Conservation (phyloP, 768 basidiomycete genomes). For the Hericium rajendrae region DNA sequence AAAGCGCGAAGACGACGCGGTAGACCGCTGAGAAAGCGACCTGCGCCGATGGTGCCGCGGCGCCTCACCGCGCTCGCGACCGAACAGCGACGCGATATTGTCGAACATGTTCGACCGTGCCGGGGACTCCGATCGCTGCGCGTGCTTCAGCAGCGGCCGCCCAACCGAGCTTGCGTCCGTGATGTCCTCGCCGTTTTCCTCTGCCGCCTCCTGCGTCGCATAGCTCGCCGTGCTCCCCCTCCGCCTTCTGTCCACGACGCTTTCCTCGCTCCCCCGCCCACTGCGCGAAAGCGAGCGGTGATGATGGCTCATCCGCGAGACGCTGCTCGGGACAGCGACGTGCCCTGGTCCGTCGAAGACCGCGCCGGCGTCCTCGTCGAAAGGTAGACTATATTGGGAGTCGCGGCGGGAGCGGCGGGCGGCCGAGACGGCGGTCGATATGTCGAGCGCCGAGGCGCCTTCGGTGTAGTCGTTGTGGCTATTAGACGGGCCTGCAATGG, state of each 20-base stretch:
- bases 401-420: slow-evolving; percentile 48
- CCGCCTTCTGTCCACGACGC: slow-evolving; percentile 1
- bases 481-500: slow-evolving; percentile 5
- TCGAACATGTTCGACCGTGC: slow-evolving; percentile 40
- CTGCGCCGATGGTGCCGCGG: slow-evolving; percentile 31
- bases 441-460: slow-evolving; percentile 71
- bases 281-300: slow-evolving; percentile 29
- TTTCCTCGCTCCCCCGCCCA: slow-evolving; percentile 36
- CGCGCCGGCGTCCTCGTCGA: slow-evolving; percentile 48
- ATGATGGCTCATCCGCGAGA: slow-evolving; percentile 52
- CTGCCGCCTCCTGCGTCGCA: slow-evolving; percentile 7
- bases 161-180: slow-evolving; percentile 2
- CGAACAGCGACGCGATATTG: slow-evolving; percentile 61
- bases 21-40: slow-evolving; percentile 52
- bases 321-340: slow-evolving; percentile 64
- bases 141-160: slow-evolving; percentile 1
- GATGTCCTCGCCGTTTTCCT: slow-evolving; percentile 12
- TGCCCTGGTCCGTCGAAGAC: slow-evolving; percentile 71
- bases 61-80: slow-evolving; percentile 18
- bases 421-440: slow-evolving; percentile 48
- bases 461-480: slow-evolving; percentile 66
- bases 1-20: slow-evolving; percentile 40
- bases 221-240: slow-evolving; percentile 4
- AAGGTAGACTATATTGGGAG: slow-evolving; percentile 56
- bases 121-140: slow-evolving; percentile 18